phyloP scores from a whole-genome alignment of 768 basidiomycete species.

The Cystobasidium onofrii region DNA sequence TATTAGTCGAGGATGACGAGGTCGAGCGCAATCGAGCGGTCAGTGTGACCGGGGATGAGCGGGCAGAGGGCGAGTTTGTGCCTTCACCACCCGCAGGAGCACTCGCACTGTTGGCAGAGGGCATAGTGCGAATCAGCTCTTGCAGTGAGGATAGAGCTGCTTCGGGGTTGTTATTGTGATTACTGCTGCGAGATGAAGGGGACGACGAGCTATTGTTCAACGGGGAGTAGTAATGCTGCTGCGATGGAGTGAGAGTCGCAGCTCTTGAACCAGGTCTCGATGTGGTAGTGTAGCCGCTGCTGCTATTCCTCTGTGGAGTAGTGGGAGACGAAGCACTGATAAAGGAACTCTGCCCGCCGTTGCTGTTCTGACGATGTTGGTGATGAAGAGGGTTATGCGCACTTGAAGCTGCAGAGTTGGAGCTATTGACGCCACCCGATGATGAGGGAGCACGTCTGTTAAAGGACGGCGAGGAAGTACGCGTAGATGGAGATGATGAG shows the following conservation, averaged over 20 bases:
- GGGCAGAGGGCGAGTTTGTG: slow-evolving; percentile 62
- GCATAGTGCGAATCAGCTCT: slow-evolving; percentile 62
- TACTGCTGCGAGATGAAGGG: slow-evolving; percentile 40
- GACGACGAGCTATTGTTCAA: background rate
- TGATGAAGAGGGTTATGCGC: background rate
- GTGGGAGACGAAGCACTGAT: background rate
- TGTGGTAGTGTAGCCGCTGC: background rate
- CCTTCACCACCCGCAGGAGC: slow-evolving; percentile 49
- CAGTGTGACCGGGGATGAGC: slow-evolving; percentile 47
- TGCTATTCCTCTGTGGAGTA: background rate
- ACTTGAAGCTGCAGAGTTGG: background rate
- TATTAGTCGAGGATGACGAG: slow-evolving; percentile 48
- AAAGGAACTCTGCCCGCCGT: background rate
- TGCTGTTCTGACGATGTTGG: background rate
- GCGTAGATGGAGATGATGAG: background rate
- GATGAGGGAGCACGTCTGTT: background rate
- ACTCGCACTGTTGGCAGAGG: slow-evolving; percentile 48
- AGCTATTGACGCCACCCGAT: background rate
- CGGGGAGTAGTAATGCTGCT: slow-evolving; percentile 15
- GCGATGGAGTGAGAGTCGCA: background rate
- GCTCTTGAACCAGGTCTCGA: background rate
- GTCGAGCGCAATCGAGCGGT: slow-evolving; percentile 53
- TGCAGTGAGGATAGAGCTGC: slow-evolving; percentile 49
- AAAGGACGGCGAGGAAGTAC: background rate
- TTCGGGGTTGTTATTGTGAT: slow-evolving; percentile 37